phyloP scores from a whole-genome alignment of 129 eudicot species.

The Flaveria brownii region DNA sequence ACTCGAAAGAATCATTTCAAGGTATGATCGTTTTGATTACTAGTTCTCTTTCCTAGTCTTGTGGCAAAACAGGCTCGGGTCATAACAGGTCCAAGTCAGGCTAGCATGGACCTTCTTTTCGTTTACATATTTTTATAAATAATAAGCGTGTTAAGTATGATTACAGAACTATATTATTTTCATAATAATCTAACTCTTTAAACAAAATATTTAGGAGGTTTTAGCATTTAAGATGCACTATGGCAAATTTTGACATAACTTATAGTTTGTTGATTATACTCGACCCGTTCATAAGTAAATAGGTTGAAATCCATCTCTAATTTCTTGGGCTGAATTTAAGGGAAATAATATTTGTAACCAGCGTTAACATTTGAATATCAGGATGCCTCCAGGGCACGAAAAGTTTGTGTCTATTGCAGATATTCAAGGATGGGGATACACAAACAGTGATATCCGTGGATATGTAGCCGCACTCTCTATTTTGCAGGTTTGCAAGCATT shows the following conservation, averaged over 20 bases:
- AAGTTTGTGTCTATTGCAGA: slow-evolving; percentile 73
- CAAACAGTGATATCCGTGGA: slow-evolving; percentile 78
- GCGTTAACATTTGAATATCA: slow-evolving; percentile 25
- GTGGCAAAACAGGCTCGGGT: neutral
- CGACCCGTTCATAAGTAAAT: neutral
- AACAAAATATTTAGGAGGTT: neutral
- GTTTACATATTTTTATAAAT: neutral
- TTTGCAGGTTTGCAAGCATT: slow-evolving; percentile 58
- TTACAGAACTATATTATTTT: neutral
- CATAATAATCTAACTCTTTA: neutral
- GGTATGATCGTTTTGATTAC: slow-evolving; percentile 38
- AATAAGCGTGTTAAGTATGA: neutral
- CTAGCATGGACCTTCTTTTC: neutral
- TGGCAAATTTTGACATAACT: neutral
- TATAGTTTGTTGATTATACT: neutral
- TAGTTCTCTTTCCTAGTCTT: slow-evolving; percentile 14
- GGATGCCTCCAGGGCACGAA: slow-evolving; percentile 89
- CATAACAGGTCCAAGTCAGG: neutral
- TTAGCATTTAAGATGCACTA: too few relatives aligned
- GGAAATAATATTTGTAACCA: neutral
- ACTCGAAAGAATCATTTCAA: slow-evolving; percentile 64
- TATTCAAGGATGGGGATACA: slow-evolving; percentile 83
- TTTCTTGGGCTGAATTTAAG: neutral
- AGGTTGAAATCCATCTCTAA: neutral
- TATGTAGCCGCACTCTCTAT: slow-evolving; percentile 72